These are phyloP conservation scores for Halocafeteria seosinensis DNA, from an alignment of 108 stramenopile genomes.

Conservation along the genomic window DNA sequence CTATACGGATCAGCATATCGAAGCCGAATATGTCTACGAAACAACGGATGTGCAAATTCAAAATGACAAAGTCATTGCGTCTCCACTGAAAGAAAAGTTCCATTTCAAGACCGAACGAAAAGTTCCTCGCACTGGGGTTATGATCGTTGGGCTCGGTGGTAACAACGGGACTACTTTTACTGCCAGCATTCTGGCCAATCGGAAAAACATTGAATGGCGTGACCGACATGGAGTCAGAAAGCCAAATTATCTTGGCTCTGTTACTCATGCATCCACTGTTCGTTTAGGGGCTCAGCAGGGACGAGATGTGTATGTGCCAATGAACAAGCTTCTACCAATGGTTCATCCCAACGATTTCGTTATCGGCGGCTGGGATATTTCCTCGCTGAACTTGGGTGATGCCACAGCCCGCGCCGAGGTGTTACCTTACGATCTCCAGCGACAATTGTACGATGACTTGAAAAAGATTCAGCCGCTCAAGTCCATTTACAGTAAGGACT, in stretches of 20 bases:
- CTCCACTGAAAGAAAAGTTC: conserved; percentile 48
- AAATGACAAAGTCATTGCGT: not conserved
- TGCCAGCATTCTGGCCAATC: conserved; percentile 71
- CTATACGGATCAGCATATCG: not conserved
- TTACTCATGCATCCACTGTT: conserved; percentile 75
- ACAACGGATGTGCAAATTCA: not conserved
- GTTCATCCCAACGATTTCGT: conserved; percentile 77
- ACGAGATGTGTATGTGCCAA: conserved; percentile 65
- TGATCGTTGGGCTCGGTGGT: conserved; percentile 86
- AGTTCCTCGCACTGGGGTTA: conserved; percentile 76
- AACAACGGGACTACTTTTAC: conserved; percentile 71
- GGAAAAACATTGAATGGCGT: conserved; percentile 63
- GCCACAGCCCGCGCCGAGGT: conserved; percentile 75
- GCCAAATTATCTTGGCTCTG: conserved; percentile 82
- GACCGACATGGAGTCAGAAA: conserved; percentile 67
- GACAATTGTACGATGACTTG: conserved; percentile 74
- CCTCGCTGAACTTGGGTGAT: conserved; percentile 60
- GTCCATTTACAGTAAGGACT: conserved; percentile 75
- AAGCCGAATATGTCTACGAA: not conserved
- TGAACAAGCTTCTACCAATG: conserved; percentile 75
- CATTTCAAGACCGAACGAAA: conserved; percentile 65
- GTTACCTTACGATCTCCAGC: conserved; percentile 69
- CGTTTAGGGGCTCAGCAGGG: conserved; percentile 70
- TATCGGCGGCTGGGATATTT: conserved; percentile 96
- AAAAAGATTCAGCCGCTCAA: conserved; percentile 65